Evolutionary conservation across 1,284 basidiomycete species (phyloP).

Genomic region (Trichosporon coremiiforme): DNA sequence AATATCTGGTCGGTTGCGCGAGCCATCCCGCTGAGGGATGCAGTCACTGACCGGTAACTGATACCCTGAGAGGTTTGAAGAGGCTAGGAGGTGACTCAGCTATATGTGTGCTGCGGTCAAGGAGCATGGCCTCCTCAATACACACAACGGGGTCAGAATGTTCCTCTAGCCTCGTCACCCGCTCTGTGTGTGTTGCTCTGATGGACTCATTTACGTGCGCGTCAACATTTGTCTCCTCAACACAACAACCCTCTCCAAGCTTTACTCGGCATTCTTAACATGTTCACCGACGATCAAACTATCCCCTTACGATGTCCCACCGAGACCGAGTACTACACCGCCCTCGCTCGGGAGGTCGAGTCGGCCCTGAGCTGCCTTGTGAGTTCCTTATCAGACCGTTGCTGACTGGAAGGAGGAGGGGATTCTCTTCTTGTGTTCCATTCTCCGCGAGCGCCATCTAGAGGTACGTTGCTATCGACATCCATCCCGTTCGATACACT

Average conservation of each 20-base stretch:
- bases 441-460: not conserved
- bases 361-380: not conserved
- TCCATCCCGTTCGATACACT: no score
- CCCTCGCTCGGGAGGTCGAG: not conserved
- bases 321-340: not conserved
- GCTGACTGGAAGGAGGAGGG: not conserved
- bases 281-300: no score
- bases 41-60: no score
- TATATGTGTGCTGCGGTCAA: not conserved
- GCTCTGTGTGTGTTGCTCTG: not conserved
- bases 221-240: not conserved
- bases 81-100: not conserved
- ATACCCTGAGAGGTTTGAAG: not conserved
- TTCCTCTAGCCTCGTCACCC: not conserved
- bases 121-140: not conserved
- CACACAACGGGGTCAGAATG: not conserved
- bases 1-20: no score
- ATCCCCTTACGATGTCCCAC: not conserved
- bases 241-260: no score
- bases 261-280: no score
- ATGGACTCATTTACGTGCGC: not conserved
- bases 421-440: not conserved
- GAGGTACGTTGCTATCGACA: not conserved
- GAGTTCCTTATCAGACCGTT: not conserved
- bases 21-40: no score